phyloP scores from a whole-genome alignment of 805 yeast species.

The Clavispora santaluciae region DNA sequence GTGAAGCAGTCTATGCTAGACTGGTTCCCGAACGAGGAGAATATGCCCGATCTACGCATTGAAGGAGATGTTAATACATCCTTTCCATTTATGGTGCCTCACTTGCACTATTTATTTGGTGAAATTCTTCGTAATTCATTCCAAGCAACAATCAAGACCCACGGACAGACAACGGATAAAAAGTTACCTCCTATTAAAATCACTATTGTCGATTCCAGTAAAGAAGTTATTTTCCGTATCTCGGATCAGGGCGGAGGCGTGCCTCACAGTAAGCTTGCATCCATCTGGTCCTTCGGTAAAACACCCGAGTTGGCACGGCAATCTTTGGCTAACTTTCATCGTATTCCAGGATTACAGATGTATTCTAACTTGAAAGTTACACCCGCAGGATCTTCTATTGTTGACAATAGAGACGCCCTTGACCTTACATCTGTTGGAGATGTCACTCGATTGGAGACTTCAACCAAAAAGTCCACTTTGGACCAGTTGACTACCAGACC shows the following conservation, averaged over 20 bases:
- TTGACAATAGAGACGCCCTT: conserved; percentile 21
- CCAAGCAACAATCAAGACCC: conserved; percentile 66
- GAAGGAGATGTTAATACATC: conserved; percentile 64
- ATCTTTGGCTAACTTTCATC: conserved; percentile 62
- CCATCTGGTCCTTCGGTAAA: conserved; percentile 87
- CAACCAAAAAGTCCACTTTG: conserved; percentile 48
- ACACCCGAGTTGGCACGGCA: conserved; percentile 53
- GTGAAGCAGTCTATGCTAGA: conserved; percentile 48
- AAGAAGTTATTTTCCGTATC: conserved; percentile 68
- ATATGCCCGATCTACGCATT: conserved; percentile 70
- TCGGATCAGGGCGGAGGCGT: conserved; percentile 93
- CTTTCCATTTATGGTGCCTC: conserved; percentile 83
- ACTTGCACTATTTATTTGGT: conserved; percentile 79
- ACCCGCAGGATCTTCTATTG: conserved; percentile 35
- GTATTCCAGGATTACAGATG: conserved; percentile 57
- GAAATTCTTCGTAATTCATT: conserved; percentile 82
- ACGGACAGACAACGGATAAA: conserved; percentile 21
- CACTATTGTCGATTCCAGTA: conserved; percentile 61
- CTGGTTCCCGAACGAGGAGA: conserved; percentile 46
- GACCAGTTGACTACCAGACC: conserved; percentile 66
- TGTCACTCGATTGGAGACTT: conserved; percentile 24
- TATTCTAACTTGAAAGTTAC: conserved; percentile 41
- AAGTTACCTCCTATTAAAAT: conserved; percentile 74
- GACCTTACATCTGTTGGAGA: conserved; percentile 41
- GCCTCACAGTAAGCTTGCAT: conserved; percentile 48